A percentile compares a stretch with the other conserved stretches of the same genome.
phyloP scores from a whole-genome alignment of 176 grass and related monocot genomes.

The Thinopyrum elongatum region DNA sequence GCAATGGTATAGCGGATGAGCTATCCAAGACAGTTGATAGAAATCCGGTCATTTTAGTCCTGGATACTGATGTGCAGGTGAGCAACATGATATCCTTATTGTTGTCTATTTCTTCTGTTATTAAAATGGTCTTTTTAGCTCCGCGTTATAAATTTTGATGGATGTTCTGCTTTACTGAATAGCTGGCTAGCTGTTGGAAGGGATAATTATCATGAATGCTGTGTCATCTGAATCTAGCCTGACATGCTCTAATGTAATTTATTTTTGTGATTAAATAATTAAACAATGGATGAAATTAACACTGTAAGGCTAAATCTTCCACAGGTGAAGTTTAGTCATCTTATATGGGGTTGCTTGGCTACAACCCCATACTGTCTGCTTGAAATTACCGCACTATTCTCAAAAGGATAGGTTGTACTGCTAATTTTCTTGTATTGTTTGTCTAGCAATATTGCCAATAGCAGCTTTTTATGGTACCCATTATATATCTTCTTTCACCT shows the following conservation, averaged over 20 bases:
- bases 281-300: background rate
- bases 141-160: background rate
- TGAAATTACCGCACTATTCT: background rate
- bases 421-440: background rate
- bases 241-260: background rate
- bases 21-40: constrained; percentile 35
- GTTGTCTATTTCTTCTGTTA: background rate
- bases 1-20: constrained; percentile 34
- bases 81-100: constrained; percentile 15
- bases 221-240: background rate
- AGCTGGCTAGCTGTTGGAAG: background rate
- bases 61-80: constrained; percentile 81
- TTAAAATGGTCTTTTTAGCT: background rate
- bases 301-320: background rate
- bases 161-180: background rate
- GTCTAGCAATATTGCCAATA: constrained; percentile 19
- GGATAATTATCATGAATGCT: background rate
- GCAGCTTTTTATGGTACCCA: background rate
- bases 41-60: constrained; percentile 77
- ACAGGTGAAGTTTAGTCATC: constrained; percentile 1
- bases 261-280: constrained; percentile 7
- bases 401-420: background rate
- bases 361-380: background rate
- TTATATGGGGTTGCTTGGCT: constrained; percentile 6
- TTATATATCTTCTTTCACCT: constrained; percentile 24